Evolutionary conservation across 2,329 filamentous ascomycete genomes (phyloP).

Genomic region (Cercospora janseana): DNA sequence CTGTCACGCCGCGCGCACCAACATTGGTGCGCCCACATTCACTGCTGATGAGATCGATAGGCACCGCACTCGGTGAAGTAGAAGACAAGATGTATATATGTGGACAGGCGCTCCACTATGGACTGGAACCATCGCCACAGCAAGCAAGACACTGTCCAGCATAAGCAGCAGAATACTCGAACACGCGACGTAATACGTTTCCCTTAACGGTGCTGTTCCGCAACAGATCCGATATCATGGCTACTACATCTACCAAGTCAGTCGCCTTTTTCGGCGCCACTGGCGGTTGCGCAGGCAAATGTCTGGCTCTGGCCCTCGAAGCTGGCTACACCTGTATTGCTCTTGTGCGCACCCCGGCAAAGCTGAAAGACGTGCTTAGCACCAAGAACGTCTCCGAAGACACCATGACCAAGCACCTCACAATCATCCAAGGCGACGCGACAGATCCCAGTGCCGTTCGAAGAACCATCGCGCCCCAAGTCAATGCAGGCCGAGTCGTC

Average conservation of each 20-base stretch:
- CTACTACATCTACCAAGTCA: constrained; percentile 28
- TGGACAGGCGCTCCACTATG: not conserved
- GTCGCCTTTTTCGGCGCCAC: constrained; percentile 56
- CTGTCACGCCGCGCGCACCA: too few species aligned
- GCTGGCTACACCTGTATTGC: constrained; percentile 48
- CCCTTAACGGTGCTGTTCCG: too few species aligned
- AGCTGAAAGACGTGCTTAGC: constrained; percentile 47
- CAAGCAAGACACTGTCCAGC: too few species aligned
- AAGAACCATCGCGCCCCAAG: constrained; percentile 35
- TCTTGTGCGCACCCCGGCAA: constrained; percentile 51
- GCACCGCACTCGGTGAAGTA: too few species aligned
- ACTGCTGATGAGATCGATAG: too few species aligned
- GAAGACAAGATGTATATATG: not conserved
- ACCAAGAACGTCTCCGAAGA: constrained; percentile 41
- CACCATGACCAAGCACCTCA: constrained; percentile 43
- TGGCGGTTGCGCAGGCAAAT: constrained; percentile 48
- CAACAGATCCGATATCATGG: too few species aligned
- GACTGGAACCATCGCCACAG: not conserved
- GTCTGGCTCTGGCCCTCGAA: constrained; percentile 42
- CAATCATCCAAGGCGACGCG: constrained; percentile 50
- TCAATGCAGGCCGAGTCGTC: constrained; percentile 33
- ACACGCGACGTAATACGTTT: not conserved
- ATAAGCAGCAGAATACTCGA: too few species aligned
- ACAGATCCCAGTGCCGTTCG: constrained; percentile 45
- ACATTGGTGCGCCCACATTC: too few species aligned